Evolutionary conservation across 2,329 filamentous ascomycete genomes (phyloP).

Genomic region (Acrocalymma vagum): DNA sequence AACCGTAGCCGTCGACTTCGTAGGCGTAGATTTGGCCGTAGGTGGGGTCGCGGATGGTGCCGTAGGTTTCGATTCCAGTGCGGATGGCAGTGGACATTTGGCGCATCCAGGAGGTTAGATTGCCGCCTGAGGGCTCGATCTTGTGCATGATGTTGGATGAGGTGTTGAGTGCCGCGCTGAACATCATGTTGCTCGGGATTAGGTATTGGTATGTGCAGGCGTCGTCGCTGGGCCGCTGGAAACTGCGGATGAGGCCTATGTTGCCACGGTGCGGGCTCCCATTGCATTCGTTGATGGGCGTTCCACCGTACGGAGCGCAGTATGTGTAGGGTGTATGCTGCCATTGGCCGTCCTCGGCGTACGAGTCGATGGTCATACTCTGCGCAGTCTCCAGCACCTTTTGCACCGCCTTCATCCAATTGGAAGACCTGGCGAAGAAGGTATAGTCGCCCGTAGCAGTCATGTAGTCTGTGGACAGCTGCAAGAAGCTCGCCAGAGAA

Average conservation of each 20-base stretch:
- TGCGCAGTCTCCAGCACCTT: slow-evolving; percentile 52
- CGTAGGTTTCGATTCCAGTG: slow-evolving; percentile 53
- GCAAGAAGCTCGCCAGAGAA: slow-evolving; percentile 59
- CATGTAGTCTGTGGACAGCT: slow-evolving; percentile 57
- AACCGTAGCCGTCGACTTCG: slow-evolving; percentile 58
- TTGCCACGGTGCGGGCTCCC: slow-evolving; percentile 56
- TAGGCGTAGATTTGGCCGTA: slow-evolving; percentile 55
- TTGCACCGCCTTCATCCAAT: slow-evolving; percentile 56
- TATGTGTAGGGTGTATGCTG: slow-evolving; percentile 56
- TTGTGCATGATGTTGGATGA: slow-evolving; percentile 60
- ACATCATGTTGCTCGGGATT: slow-evolving; percentile 73
- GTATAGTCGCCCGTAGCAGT: slow-evolving; percentile 53
- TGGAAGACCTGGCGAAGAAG: slow-evolving; percentile 55
- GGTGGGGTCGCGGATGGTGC: slow-evolving; percentile 43
- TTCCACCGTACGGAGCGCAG: slow-evolving; percentile 53
- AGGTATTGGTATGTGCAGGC: slow-evolving; percentile 60
- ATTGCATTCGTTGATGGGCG: slow-evolving; percentile 62
- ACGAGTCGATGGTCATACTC: slow-evolving; percentile 57
- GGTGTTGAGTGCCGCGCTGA: slow-evolving; percentile 67
- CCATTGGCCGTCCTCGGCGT: slow-evolving; percentile 54
- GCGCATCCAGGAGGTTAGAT: slow-evolving; percentile 64
- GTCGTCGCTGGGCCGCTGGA: slow-evolving; percentile 60
- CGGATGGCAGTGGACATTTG: slow-evolving; percentile 58
- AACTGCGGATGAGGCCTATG: slow-evolving; percentile 59
- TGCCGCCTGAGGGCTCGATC: slow-evolving; percentile 52